Evolutionary conservation across 2,329 filamentous ascomycete species (phyloP).

Genomic region (Ophiostoma pallidulum): DNA sequence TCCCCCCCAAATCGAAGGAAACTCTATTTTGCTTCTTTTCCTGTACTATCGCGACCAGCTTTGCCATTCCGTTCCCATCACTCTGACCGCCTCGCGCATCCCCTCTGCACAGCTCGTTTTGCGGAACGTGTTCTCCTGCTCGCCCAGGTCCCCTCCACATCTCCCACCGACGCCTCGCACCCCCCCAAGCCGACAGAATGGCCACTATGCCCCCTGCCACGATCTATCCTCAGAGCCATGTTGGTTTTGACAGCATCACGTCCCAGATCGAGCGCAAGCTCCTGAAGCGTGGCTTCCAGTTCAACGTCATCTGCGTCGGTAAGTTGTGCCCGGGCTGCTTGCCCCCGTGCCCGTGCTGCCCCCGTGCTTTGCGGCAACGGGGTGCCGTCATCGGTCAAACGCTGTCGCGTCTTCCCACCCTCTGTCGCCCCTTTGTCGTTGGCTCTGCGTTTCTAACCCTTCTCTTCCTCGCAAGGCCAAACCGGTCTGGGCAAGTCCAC

Average conservation of each 20-base stretch:
- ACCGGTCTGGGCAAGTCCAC: slow-evolving; percentile 98
- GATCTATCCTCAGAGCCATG: slow-evolving; percentile 90
- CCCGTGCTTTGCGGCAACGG: neutral
- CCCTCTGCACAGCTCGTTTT: neutral
- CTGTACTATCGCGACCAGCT: slow-evolving; percentile 11
- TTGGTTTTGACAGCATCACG: slow-evolving; percentile 99
- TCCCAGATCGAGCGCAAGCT: slow-evolving; percentile 99
- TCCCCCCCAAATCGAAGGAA: slow-evolving; percentile 4
- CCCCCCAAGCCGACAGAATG: slow-evolving; percentile 30
- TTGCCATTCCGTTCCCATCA: neutral
- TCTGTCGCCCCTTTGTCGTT: neutral
- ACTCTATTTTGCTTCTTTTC: slow-evolving; percentile 11
- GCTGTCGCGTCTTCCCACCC: too few species aligned
- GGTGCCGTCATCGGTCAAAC: neutral
- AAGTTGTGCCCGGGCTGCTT: slow-evolving; percentile 35
- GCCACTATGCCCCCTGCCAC: slow-evolving; percentile 58
- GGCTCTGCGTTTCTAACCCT: slow-evolving; percentile 1
- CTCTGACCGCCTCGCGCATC: neutral
- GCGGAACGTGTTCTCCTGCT: neutral
- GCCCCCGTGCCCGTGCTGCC: neutral
- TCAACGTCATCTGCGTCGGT: slow-evolving; percentile 96
- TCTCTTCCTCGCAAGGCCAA: slow-evolving; percentile 55
- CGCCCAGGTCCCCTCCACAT: neutral
- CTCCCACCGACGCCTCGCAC: neutral
- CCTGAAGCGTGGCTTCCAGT: slow-evolving; percentile 98